Conservation (phyloP, 352 stramenopile species). For the Phytophthora multivora region DNA sequence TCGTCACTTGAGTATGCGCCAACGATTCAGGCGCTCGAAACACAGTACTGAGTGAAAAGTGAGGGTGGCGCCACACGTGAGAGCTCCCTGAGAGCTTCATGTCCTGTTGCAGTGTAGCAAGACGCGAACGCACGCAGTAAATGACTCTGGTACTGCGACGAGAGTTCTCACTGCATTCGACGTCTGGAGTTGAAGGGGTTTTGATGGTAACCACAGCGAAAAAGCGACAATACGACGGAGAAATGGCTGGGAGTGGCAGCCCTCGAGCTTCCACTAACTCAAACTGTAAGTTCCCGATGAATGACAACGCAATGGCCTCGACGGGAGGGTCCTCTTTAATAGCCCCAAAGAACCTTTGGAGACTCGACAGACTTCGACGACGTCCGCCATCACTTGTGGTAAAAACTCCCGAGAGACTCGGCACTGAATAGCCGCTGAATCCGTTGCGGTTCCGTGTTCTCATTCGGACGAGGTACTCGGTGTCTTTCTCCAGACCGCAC, state of each 20-base stretch:
- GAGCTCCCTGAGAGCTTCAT: conserved; percentile 51
- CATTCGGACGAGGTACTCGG: conserved; percentile 69
- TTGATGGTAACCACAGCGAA: conserved; percentile 37
- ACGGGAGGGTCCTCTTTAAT: conserved; percentile 29
- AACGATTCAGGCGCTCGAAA: conserved; percentile 57
- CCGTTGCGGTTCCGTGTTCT: conserved; percentile 65
- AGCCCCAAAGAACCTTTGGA: conserved; percentile 33
- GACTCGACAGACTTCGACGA: conserved; percentile 20
- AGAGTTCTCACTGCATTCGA: background rate
- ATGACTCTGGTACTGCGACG: conserved; percentile 26
- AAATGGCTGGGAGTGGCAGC: background rate
- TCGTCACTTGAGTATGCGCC: conserved; percentile 40
- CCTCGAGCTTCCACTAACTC: conserved; percentile 61
- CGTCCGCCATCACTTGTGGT: conserved; percentile 36
- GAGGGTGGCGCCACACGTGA: conserved; percentile 50
- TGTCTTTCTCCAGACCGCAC: conserved; percentile 51
- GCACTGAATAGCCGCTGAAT: conserved; percentile 59
- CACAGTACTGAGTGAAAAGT: conserved; percentile 41
- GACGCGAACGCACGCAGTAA: conserved; percentile 50
- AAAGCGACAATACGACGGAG: conserved; percentile 5
- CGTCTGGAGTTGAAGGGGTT: conserved; percentile 26
- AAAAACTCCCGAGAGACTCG: conserved; percentile 52
- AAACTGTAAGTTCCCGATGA: conserved; percentile 67
- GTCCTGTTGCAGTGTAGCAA: conserved; percentile 53
- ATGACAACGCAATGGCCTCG: conserved; percentile 32